Conservation (phyloP, 805 yeast genomes). For the Saccharomycopsis babjevae region DNA sequence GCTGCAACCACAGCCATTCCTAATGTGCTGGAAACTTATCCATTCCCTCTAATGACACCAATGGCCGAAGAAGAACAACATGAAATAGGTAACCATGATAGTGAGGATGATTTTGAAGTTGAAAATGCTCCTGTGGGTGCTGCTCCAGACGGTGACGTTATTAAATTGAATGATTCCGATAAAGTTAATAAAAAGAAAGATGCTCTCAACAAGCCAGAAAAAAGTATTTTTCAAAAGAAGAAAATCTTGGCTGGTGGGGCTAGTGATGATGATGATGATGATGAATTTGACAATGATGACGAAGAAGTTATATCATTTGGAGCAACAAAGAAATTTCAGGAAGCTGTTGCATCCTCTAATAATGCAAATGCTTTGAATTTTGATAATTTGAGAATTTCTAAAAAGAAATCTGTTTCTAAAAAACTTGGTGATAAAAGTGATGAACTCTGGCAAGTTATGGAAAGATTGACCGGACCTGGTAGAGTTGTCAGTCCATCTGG, state of each 20-base stretch:
- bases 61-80: conserved; percentile 21
- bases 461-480: conserved; percentile 73
- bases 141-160: conserved; percentile 6
- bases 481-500: conserved; percentile 62
- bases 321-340: conserved; percentile 40
- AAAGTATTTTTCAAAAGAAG: background rate
- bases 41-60: conserved; percentile 39
- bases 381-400: conserved; percentile 27
- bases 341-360: conserved; percentile 32
- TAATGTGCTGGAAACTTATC: conserved; percentile 28
- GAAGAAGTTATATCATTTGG: conserved; percentile 52
- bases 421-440: conserved; percentile 33
- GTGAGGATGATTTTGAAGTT: conserved; percentile 25
- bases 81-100: background rate
- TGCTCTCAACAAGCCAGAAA: conserved; percentile 1
- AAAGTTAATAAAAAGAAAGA: background rate
- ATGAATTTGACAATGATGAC: conserved; percentile 33
- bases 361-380: background rate
- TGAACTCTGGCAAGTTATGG: conserved; percentile 81
- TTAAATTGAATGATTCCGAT: background rate
- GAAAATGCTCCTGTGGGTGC: conserved; percentile 19
- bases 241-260: background rate
- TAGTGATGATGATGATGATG: conserved; percentile 11
- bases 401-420: conserved; percentile 11
- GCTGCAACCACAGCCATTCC: conserved; percentile 27